Evolutionary conservation across 2,329 filamentous ascomycete genomes (phyloP).

Genomic region (Hirsutella rhossiliensis): DNA sequence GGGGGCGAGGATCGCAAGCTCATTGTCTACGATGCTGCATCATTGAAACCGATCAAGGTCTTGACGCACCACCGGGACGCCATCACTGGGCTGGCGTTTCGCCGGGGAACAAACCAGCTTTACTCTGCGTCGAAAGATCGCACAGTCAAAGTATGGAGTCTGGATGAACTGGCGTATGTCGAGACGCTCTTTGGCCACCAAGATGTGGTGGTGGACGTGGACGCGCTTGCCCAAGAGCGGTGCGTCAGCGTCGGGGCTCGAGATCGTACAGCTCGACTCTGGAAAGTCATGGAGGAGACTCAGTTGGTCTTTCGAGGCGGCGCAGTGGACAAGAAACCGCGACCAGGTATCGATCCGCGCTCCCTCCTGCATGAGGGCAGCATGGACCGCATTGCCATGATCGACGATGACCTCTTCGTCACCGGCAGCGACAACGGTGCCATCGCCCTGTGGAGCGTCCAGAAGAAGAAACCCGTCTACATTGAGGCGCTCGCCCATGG

Average conservation of each 20-base stretch:
- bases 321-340: constrained; percentile 43
- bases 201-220: constrained; percentile 76
- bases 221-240: constrained; percentile 71
- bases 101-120: constrained; percentile 77
- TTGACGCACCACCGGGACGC: constrained; percentile 89
- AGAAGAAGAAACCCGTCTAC: constrained; percentile 90
- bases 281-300: constrained; percentile 93
- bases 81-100: constrained; percentile 75
- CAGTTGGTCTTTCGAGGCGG: constrained; percentile 92
- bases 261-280: constrained; percentile 82
- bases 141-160: constrained; percentile 89
- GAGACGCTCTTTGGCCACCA: constrained; percentile 96
- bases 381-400: constrained; percentile 83
- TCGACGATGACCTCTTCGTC: constrained; percentile 81
- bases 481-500: constrained; percentile 75
- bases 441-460: constrained; percentile 73
- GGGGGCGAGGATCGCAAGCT: constrained; percentile 76
- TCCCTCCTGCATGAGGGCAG: constrained; percentile 62
- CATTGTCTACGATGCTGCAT: constrained; percentile 77
- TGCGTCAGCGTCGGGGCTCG: constrained; percentile 85
- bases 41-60: constrained; percentile 65
- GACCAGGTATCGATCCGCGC: constrained; percentile 30
- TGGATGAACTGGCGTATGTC: constrained; percentile 85
- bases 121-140: constrained; percentile 87
- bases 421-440: constrained; percentile 89